phyloP scores from a whole-genome alignment of 2,329 filamentous ascomycete species.

The Dactylellina cionopaga region DNA sequence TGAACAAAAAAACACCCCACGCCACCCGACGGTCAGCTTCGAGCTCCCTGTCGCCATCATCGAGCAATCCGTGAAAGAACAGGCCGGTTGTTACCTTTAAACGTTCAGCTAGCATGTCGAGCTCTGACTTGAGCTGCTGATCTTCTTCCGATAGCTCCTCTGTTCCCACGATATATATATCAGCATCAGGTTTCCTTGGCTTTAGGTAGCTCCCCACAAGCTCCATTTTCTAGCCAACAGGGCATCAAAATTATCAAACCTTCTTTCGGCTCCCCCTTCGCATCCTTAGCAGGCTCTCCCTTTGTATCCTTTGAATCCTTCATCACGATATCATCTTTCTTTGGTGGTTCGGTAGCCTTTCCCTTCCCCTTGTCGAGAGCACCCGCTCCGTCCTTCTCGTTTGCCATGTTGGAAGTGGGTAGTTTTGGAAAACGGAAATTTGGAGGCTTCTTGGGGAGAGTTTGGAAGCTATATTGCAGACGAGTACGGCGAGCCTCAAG shows the following conservation, averaged over 20 bases:
- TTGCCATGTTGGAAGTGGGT: slow-evolving; percentile 74
- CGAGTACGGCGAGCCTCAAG: slow-evolving; percentile 17
- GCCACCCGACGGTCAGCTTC: slow-evolving; percentile 31
- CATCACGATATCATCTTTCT: slow-evolving; percentile 69
- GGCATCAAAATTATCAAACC: slow-evolving; percentile 65
- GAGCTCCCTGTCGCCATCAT: slow-evolving; percentile 28
- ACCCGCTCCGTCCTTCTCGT: slow-evolving; percentile 87
- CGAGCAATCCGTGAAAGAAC: slow-evolving; percentile 22
- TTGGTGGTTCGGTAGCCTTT: slow-evolving; percentile 79
- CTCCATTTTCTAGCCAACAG: slow-evolving; percentile 59
- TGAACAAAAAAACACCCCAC: slow-evolving; percentile 45
- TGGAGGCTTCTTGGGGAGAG: slow-evolving; percentile 49
- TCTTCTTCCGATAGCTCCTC: slow-evolving; percentile 98
- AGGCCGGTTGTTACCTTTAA: slow-evolving; percentile 69
- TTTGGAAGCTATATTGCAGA: slow-evolving; percentile 37
- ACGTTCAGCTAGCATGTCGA: slow-evolving; percentile 97
- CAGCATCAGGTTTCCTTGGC: slow-evolving; percentile 55
- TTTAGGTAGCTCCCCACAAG: slow-evolving; percentile 59
- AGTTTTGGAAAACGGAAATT: slow-evolving; percentile 57
- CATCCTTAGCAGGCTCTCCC: slow-evolving; percentile 77
- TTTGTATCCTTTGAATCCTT: slow-evolving; percentile 70
- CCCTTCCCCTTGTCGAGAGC: slow-evolving; percentile 94
- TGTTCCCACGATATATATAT: slow-evolving; percentile 61
- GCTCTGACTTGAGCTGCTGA: slow-evolving; percentile 95
- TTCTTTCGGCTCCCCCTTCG: slow-evolving; percentile 73